These are phyloP conservation scores for Colletotrichum ledebouriae DNA, from an alignment of 2,329 filamentous ascomycete species.

Conservation along the genomic window DNA sequence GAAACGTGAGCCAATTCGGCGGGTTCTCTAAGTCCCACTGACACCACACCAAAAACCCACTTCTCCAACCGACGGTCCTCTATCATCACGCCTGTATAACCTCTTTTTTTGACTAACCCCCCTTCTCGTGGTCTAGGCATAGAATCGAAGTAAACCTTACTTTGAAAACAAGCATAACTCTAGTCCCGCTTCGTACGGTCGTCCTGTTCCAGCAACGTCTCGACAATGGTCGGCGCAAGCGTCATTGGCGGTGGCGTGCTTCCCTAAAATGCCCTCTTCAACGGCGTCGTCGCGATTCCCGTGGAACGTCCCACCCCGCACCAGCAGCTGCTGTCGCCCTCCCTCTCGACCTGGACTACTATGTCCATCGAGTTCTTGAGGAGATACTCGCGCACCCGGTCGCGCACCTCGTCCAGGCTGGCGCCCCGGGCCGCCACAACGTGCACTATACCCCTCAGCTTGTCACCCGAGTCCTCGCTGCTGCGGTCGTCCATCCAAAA, in stretches of 20 bases:
- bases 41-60: not conserved
- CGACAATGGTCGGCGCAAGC: constrained; percentile 20
- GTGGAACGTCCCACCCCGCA: constrained; percentile 58
- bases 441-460: constrained; percentile 87
- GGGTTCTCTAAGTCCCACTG: not conserved
- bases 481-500: constrained; percentile 88
- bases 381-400: constrained; percentile 81
- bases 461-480: constrained; percentile 56
- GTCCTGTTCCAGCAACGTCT: constrained; percentile 9
- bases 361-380: constrained; percentile 80
- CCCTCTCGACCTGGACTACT: constrained; percentile 88
- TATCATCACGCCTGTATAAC: not conserved
- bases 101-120: not conserved
- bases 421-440: constrained; percentile 80
- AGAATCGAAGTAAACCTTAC: not conserved
- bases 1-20: constrained; percentile 21
- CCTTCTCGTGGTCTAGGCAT: constrained; percentile 16
- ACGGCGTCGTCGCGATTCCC: constrained; percentile 47
- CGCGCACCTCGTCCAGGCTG: constrained; percentile 85
- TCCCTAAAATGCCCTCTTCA: constrained; percentile 52
- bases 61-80: constrained; percentile 18
- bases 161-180: not conserved
- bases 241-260: constrained; percentile 2
- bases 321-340: constrained; percentile 79
- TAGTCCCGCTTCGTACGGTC: constrained; percentile 4